Evolutionary conservation across 2,329 filamentous ascomycete genomes (phyloP), one percentile per base, ranked within the genome.

Genomic region (Drechslerella stenobrocha): DNA sequence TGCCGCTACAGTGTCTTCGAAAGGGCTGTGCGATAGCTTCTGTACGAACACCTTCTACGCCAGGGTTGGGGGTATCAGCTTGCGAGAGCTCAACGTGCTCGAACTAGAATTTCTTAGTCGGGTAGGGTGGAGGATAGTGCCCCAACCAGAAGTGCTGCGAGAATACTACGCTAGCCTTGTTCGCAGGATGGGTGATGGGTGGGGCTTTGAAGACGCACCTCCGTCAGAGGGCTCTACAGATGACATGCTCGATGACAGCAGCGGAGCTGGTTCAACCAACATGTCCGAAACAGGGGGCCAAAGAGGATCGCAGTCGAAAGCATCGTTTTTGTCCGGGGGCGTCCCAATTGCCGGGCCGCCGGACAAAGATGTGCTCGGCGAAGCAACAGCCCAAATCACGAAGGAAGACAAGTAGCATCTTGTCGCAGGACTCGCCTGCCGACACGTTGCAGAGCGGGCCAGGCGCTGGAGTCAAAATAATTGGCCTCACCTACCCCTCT

Each of bases 41-140:
- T 96, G 93, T 90, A 97, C 95, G 70, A 98, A 98, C 77, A 89
- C 89, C 24, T 95, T 92, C 0, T 98, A 98, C 75, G 91, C 93
- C 34, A 83, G 90, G 57, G 91, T 98, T 0, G 93, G 93, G 3
- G 93, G 93, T 70, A 90, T 98, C 50, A 90, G 89, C 71, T 82
- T 96, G 34, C 85, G 87, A 48, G 93, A 98, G 77, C 79, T 98
- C 70, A 95, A 93, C 63, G 80, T 96, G 59, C 80, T 98, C 7
- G 93, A 98, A 76, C 81, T 98, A 26, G 93, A 98, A 74, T 96
- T 98, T 72, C 79, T 98, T 28, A 90, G 91, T 74, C 82, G 89
- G 53, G 87, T 98, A 24, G 89, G 96, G 74, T 98, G 93, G 92
- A 89, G 88, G 74, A 98, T 98, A 71, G 91, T 98, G 2, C 93